Evolutionary conservation across 2,329 filamentous ascomycete species (phyloP).

Genomic region (Tolypocladium sp.): DNA sequence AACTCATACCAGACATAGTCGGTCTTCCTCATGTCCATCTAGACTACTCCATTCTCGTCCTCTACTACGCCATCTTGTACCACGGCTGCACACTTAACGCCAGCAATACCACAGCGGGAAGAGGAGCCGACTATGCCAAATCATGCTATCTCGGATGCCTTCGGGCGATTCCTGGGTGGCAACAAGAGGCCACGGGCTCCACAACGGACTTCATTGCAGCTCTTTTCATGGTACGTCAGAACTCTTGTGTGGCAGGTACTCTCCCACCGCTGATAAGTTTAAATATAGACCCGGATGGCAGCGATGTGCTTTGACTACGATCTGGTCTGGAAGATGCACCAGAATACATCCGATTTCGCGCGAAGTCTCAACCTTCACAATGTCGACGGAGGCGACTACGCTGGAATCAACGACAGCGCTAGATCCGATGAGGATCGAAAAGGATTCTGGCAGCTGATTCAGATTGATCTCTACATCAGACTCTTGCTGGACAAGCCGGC

Average conservation of each 20-base stretch:
- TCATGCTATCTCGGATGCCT: conserved; percentile 18
- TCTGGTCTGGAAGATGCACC: conserved; percentile 20
- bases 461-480: conserved; percentile 20
- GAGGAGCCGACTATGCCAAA: conserved; percentile 11
- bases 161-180: conserved; percentile 18
- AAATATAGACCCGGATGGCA: conserved; percentile 15
- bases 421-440: conserved; percentile 15
- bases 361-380: conserved; percentile 19
- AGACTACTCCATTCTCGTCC: conserved; percentile 17
- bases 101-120: conserved; percentile 8
- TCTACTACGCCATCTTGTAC: conserved; percentile 20
- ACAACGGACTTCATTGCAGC: conserved; percentile 19
- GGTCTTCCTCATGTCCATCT: conserved; percentile 17
- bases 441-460: conserved; percentile 22
- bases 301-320: conserved; percentile 22
- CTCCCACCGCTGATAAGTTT: neutral
- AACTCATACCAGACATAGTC: conserved; percentile 19
- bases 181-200: conserved; percentile 19
- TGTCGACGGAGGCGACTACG: conserved; percentile 14
- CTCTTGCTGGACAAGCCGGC: conserved; percentile 20
- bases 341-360: conserved; percentile 18
- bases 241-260: neutral
- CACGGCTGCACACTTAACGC: conserved; percentile 14
- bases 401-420: neutral
- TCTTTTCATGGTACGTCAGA: conserved; percentile 12